Evolutionary conservation across 2,329 filamentous ascomycete species (phyloP).

Genomic region (Trematosphaeria pertusa): DNA sequence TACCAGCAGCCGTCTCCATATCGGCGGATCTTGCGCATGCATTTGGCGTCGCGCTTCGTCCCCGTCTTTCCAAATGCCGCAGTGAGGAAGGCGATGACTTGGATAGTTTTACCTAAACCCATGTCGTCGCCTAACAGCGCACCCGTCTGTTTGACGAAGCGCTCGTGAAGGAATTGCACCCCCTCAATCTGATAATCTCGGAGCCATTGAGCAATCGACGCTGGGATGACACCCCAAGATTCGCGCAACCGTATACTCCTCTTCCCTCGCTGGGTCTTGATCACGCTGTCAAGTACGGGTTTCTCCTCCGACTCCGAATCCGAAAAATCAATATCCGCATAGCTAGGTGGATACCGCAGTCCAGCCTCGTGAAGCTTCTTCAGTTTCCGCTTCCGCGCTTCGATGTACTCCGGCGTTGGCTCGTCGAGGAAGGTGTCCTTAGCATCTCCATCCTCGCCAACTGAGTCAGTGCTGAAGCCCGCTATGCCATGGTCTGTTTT

Average conservation of each 20-base stretch:
- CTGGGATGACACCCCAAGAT: slow-evolving; percentile 83
- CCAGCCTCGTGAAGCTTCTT: slow-evolving; percentile 73
- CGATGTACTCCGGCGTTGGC: slow-evolving; percentile 75
- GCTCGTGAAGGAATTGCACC: slow-evolving; percentile 81
- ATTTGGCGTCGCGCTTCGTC: slow-evolving; percentile 82
- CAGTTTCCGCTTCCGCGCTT: slow-evolving; percentile 71
- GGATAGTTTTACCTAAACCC: slow-evolving; percentile 96
- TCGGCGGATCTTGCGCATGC: slow-evolving; percentile 85
- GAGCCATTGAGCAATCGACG: slow-evolving; percentile 87
- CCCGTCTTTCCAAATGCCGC: slow-evolving; percentile 94
- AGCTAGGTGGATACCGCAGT: slow-evolving; percentile 78
- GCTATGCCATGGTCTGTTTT: slow-evolving; percentile 17
- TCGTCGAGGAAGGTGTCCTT: slow-evolving; percentile 64
- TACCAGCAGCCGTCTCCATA: slow-evolving; percentile 72
- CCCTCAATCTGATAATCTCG: slow-evolving; percentile 91
- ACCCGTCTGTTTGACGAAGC: slow-evolving; percentile 90
- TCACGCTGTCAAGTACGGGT: slow-evolving; percentile 67
- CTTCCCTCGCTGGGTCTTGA: slow-evolving; percentile 73
- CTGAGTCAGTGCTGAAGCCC: slow-evolving; percentile 28
- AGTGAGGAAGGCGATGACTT: slow-evolving; percentile 90
- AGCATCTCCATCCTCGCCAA: slow-evolving; percentile 52
- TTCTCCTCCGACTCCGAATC: slow-evolving; percentile 73
- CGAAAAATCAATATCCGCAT: slow-evolving; percentile 76
- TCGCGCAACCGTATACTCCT: slow-evolving; percentile 76
- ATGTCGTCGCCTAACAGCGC: slow-evolving; percentile 95